phyloP scores from a whole-genome alignment of 2,329 filamentous ascomycete genomes.

The Aureobasidium melanogenum region DNA sequence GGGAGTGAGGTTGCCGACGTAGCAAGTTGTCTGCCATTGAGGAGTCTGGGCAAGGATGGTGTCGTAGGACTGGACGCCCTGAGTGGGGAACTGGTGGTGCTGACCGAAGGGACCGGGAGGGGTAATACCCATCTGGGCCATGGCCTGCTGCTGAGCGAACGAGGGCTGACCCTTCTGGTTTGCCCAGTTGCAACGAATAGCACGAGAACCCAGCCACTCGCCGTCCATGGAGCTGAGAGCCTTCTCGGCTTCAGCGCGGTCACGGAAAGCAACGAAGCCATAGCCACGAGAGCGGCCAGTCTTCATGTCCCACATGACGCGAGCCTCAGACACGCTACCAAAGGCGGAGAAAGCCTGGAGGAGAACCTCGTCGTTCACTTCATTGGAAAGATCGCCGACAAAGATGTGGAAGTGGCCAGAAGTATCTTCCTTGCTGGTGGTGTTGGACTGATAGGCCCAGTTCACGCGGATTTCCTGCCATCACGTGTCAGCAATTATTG shows the following conservation, averaged over 20 bases:
- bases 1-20: slow-evolving; percentile 93
- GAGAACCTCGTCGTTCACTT: slow-evolving; percentile 95
- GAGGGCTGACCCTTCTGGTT: slow-evolving; percentile 99
- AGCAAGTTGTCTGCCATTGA: slow-evolving; percentile 96
- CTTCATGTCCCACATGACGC: slow-evolving; percentile 99
- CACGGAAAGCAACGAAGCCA: slow-evolving; percentile 94
- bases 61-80: slow-evolving; percentile 94
- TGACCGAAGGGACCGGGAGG: slow-evolving; percentile 93
- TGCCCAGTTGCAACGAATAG: slow-evolving; percentile 99
- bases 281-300: slow-evolving; percentile 95
- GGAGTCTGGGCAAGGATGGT: slow-evolving; percentile 94
- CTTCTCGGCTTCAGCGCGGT: slow-evolving; percentile 88
- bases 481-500: slow-evolving; percentile 18
- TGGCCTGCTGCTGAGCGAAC: slow-evolving; percentile 93
- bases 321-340: slow-evolving; percentile 89
- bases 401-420: slow-evolving; percentile 99
- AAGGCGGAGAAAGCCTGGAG: slow-evolving; percentile 93
- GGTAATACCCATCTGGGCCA: slow-evolving; percentile 97
- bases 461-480: slow-evolving; percentile 92
- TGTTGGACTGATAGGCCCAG: slow-evolving; percentile 99
- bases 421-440: slow-evolving; percentile 85
- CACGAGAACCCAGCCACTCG: slow-evolving; percentile 95
- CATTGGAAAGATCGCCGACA: slow-evolving; percentile 93
- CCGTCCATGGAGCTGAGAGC: slow-evolving; percentile 96
- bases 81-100: slow-evolving; percentile 86